Conservation (phyloP, 2,329 filamentous ascomycete genomes). For the Aspergillus amoenus region DNA sequence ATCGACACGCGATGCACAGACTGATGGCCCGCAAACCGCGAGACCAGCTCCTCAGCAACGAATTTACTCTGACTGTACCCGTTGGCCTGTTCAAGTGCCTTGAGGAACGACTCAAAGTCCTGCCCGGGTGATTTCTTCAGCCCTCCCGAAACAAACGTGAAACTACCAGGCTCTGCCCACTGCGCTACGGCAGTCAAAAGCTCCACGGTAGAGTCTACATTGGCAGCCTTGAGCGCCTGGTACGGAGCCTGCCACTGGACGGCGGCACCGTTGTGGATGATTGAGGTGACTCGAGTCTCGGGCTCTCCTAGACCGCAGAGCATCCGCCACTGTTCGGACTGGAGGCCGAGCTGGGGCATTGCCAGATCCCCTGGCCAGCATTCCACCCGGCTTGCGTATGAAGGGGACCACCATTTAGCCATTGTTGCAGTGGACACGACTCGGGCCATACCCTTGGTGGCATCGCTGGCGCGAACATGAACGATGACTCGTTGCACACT, state of each 20-base stretch:
- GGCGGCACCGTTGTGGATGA: constrained; percentile 15
- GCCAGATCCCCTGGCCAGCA: constrained; percentile 13
- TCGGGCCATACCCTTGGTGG: neutral
- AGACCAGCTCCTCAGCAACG: neutral
- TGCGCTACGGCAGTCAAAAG: neutral
- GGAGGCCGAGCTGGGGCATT: constrained; percentile 3
- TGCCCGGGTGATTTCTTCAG: neutral
- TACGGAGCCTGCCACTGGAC: constrained; percentile 13
- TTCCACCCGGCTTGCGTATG: neutral
- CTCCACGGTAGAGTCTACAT: constrained; percentile 11
- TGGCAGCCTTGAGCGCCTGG: constrained; percentile 2
- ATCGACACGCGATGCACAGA: neutral
- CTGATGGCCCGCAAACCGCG: neutral
- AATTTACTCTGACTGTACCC: constrained; percentile 6
- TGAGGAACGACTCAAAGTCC: neutral
- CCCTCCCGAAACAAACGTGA: neutral
- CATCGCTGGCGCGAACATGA: constrained; percentile 7
- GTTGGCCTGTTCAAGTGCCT: neutral
- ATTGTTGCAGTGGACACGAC: neutral
- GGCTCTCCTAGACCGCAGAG: neutral
- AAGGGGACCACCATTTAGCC: constrained; percentile 10
- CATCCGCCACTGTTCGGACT: neutral
- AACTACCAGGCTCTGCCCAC: neutral
- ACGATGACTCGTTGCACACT: neutral
- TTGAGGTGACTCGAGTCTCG: constrained; percentile 1